Evolutionary conservation across 495 filamentous ascomycete genomes (phyloP).

Genomic region (Elaphomyces granulatus): DNA sequence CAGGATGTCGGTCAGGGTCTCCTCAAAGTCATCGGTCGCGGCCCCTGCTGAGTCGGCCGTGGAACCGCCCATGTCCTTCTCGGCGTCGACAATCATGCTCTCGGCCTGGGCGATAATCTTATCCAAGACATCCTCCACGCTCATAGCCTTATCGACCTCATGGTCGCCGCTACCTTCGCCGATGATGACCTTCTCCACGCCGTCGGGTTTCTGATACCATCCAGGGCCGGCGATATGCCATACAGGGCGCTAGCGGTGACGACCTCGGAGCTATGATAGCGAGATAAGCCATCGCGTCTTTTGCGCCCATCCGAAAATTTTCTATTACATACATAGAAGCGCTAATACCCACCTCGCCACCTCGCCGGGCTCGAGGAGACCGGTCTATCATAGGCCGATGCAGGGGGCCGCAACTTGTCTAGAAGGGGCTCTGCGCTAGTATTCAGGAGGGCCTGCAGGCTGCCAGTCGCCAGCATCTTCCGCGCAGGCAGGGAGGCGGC

Average conservation of each 20-base stretch:
- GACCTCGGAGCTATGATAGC: constrained; percentile 79
- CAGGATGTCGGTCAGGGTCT: constrained; percentile 29
- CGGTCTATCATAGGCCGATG: constrained; percentile 75
- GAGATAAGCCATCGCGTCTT: constrained; percentile 75
- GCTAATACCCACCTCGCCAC: constrained; percentile 85
- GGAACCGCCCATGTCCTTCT: constrained; percentile 21
- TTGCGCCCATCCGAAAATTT: constrained; percentile 93
- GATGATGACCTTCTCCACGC: constrained; percentile 47
- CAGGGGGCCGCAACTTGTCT: constrained; percentile 77
- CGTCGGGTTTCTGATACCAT: constrained; percentile 58
- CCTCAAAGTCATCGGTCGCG: constrained; percentile 11
- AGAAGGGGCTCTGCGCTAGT: constrained; percentile 66
- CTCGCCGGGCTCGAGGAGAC: constrained; percentile 67
- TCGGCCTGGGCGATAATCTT: constrained; percentile 55
- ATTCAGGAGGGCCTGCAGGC: constrained; percentile 58
- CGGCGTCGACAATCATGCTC: constrained; percentile 38
- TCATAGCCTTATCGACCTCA: constrained; percentile 45
- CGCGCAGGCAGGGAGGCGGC: constrained; percentile 68
- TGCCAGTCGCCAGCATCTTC: constrained; percentile 83
- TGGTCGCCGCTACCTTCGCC: constrained; percentile 56
- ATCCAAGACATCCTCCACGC: constrained; percentile 51
- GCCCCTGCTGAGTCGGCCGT: no score
- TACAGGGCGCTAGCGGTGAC: constrained; percentile 77
- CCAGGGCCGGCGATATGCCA: constrained; percentile 69
- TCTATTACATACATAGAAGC: constrained; percentile 75